These are phyloP conservation scores for Spinellus fusiger DNA, from an alignment of 192 early-diverging fungal genomes.

Conservation along the genomic window DNA sequence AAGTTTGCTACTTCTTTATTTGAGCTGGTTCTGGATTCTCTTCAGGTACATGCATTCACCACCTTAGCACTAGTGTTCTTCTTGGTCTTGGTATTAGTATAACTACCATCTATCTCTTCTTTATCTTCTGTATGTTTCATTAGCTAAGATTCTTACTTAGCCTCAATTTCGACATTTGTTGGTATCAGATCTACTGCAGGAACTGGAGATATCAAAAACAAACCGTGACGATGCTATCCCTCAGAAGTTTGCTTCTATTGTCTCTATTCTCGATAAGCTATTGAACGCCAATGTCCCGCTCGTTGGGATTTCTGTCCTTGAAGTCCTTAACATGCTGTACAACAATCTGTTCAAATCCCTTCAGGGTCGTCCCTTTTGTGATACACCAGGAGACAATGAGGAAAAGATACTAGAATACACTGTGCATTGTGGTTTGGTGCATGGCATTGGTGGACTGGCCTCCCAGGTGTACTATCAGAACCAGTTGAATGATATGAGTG, in stretches of 20 bases:
- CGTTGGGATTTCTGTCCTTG: conserved; percentile 45
- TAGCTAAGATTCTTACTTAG: conserved; percentile 10
- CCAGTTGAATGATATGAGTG: conserved; percentile 50
- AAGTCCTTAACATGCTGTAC: conserved; percentile 44
- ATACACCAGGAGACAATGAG: not conserved
- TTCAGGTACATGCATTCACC: no score
- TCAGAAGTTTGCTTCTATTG: conserved; percentile 39
- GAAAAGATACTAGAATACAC: conserved; percentile 5
- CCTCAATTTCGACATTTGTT: conserved; percentile 45
- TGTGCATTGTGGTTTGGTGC: conserved; percentile 14
- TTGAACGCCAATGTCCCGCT: conserved; percentile 37
- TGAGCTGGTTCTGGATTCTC: conserved; percentile 20
- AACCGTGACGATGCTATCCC: not conserved
- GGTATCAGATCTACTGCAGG: conserved; percentile 41
- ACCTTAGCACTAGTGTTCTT: not conserved
- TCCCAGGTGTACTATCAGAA: conserved; percentile 52
- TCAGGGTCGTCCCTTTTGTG: not conserved
- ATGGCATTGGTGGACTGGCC: conserved; percentile 36
- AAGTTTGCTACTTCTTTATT: conserved; percentile 23
- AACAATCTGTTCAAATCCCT: conserved; percentile 33
- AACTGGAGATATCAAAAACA: conserved; percentile 25
- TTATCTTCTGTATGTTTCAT: not conserved
- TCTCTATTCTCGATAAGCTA: conserved; percentile 37
- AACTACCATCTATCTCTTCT: not conserved
- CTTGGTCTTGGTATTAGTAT: not conserved